Percentiles rank a stretch among this genome's conserved stretches.
These are phyloP conservation scores for Cyclotella choctawhatcheeana DNA, from an alignment of 108 stramenopile species.

Conservation along the genomic window DNA sequence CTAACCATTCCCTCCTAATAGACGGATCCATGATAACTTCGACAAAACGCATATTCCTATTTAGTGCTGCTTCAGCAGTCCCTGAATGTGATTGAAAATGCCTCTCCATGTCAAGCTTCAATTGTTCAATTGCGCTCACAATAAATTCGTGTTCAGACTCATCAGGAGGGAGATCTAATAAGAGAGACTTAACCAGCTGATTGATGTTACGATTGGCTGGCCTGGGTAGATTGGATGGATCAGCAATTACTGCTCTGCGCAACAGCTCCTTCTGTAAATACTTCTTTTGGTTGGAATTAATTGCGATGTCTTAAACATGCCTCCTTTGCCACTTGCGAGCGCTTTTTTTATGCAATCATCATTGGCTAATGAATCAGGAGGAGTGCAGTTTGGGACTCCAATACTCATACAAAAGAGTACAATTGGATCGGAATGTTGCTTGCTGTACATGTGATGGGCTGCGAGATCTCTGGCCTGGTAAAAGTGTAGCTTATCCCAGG, in stretches of 20 bases:
- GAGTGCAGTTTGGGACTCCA: constrained; percentile 1
- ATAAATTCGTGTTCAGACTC: neutral
- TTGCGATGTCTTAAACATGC: neutral
- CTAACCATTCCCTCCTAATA: neutral
- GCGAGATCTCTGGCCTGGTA: neutral
- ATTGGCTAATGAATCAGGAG: neutral
- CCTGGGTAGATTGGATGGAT: neutral
- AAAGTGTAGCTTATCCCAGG: neutral
- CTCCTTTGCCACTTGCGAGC: neutral
- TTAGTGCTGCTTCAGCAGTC: neutral
- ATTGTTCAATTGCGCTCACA: neutral
- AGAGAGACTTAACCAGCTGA: neutral
- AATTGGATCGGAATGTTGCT: neutral
- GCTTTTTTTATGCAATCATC: neutral
- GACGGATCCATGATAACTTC: neutral
- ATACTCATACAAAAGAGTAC: neutral
- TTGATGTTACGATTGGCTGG: neutral
- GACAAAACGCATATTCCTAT: constrained; percentile 1
- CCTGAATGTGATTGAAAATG: constrained; percentile 4
- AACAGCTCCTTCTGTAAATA: constrained; percentile 12
- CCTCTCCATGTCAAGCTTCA: neutral
- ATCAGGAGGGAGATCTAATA: neutral
- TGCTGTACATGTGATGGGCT: neutral
- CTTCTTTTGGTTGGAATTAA: neutral
- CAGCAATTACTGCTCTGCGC: neutral